These are phyloP conservation scores for Claviceps sp. DNA, from an alignment of 2,329 filamentous ascomycete species.

Conservation along the genomic window DNA sequence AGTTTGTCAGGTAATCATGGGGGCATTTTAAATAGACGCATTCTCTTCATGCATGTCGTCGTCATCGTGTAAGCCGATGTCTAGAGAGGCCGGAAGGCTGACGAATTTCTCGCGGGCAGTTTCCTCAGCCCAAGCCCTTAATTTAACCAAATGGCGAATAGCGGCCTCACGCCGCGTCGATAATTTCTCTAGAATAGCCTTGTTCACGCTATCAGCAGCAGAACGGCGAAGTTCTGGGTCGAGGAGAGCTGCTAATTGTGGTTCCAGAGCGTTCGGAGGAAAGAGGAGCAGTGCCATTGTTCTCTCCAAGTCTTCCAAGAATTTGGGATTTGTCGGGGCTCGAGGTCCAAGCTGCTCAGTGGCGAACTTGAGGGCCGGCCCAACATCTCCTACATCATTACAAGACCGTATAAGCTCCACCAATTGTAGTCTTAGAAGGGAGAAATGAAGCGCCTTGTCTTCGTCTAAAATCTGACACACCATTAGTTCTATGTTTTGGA, in stretches of 20 bases:
- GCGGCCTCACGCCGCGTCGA: conserved; percentile 64
- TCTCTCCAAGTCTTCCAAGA: conserved; percentile 74
- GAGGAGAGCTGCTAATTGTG: conserved; percentile 62
- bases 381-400: conserved; percentile 58
- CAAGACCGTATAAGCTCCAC: conserved; percentile 82
- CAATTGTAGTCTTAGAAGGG: conserved; percentile 76
- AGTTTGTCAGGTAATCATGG: conserved; percentile 36
- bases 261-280: conserved; percentile 63
- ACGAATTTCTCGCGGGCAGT: conserved; percentile 30
- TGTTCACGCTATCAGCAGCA: conserved; percentile 82
- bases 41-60: conserved; percentile 20
- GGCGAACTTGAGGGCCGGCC: conserved; percentile 71
- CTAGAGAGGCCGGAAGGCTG: conserved; percentile 20
- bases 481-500: conserved; percentile 4
- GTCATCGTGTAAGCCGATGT: conserved; percentile 24
- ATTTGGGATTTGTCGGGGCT: conserved; percentile 67
- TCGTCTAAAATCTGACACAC: conserved; percentile 67
- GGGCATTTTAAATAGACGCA: conserved; percentile 20
- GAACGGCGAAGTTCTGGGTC: conserved; percentile 66
- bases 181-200: conserved; percentile 66
- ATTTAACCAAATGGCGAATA: conserved; percentile 65
- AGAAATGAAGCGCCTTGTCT: conserved; percentile 75
- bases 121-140: conserved; percentile 75
- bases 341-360: conserved; percentile 76
- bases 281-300: conserved; percentile 92